phyloP scores from a whole-genome alignment of 805 yeast species.

The Metschnikowia orientalis region DNA sequence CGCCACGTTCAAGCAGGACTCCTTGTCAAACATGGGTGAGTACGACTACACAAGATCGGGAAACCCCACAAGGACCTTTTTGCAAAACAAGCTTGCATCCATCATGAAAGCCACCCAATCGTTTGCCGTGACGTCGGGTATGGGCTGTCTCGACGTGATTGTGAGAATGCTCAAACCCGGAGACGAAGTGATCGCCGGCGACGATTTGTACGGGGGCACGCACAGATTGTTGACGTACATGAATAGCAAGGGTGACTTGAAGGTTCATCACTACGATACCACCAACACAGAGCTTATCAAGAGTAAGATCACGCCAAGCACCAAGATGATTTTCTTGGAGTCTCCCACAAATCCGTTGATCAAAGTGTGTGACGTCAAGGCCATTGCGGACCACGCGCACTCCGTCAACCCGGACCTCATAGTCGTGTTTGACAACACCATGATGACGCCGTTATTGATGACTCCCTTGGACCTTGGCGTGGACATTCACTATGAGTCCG shows the following conservation, averaged over 20 bases:
- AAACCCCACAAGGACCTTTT: constrained; percentile 81
- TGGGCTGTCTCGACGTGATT: constrained; percentile 89
- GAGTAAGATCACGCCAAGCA: constrained; percentile 49
- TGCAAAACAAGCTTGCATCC: constrained; percentile 73
- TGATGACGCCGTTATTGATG: constrained; percentile 91
- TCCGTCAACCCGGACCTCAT: constrained; percentile 58
- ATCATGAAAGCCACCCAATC: constrained; percentile 75
- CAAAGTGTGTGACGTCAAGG: constrained; percentile 75
- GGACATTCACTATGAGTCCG: constrained; percentile 90
- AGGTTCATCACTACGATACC: constrained; percentile 76
- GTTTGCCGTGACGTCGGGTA: constrained; percentile 84
- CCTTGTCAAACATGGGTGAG: constrained; percentile 67
- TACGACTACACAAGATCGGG: constrained; percentile 84
- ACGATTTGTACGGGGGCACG: constrained; percentile 92
- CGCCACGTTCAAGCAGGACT: constrained; percentile 87
- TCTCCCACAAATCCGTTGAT: constrained; percentile 93
- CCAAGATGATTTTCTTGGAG: constrained; percentile 81
- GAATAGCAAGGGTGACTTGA: constrained; percentile 57
- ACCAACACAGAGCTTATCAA: constrained; percentile 61
- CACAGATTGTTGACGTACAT: constrained; percentile 77
- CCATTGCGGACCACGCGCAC: constrained; percentile 65
- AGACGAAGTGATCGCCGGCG: constrained; percentile 92
- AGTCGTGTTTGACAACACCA: constrained; percentile 89
- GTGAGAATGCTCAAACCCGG: constrained; percentile 71
- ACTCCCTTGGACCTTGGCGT: constrained; percentile 82